phyloP scores from a whole-genome alignment of 2,329 filamentous ascomycete species.

The Pezicula radicicola region DNA sequence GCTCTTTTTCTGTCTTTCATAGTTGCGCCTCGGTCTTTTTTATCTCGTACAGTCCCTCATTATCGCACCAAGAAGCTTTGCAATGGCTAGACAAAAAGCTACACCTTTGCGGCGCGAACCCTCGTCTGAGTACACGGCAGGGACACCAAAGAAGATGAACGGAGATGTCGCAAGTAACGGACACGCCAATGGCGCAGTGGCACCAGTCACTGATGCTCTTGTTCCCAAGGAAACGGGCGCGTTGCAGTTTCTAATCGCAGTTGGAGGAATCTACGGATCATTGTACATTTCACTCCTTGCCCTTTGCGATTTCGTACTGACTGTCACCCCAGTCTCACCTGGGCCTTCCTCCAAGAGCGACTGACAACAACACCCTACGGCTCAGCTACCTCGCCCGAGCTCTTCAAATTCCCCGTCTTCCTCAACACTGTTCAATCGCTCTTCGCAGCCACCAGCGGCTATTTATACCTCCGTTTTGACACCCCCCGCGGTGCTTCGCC shows the following conservation, averaged over 20 bases:
- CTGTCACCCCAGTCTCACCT: conserved; percentile 65
- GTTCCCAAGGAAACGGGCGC: conserved; percentile 54
- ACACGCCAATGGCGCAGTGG: conserved; percentile 21
- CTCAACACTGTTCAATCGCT: conserved; percentile 93
- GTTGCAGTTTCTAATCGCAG: conserved; percentile 76
- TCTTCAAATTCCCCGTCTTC: conserved; percentile 92
- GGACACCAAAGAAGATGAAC: conserved; percentile 27
- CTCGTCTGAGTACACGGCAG: conserved; percentile 61
- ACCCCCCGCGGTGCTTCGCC: conserved; percentile 48
- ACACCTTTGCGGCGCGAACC: conserved; percentile 61
- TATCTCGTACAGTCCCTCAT: neutral
- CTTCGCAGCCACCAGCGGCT: conserved; percentile 81
- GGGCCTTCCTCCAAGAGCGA: conserved; percentile 95
- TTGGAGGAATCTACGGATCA: conserved; percentile 93
- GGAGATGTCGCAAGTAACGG: conserved; percentile 22
- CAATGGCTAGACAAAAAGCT: conserved; percentile 46
- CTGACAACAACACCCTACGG: conserved; percentile 92
- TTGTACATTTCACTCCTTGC: conserved; percentile 61
- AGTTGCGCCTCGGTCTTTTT: neutral
- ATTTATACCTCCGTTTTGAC: conserved; percentile 71
- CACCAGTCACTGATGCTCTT: conserved; percentile 30
- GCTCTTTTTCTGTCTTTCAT: neutral
- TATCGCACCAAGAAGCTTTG: neutral
- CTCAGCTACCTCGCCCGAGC: conserved; percentile 56
- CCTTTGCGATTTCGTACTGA: neutral